Evolutionary conservation across 2,329 filamentous ascomycete genomes (phyloP), one percentile per base, ranked within the genome.

Genomic region (Xylaria sp.): DNA sequence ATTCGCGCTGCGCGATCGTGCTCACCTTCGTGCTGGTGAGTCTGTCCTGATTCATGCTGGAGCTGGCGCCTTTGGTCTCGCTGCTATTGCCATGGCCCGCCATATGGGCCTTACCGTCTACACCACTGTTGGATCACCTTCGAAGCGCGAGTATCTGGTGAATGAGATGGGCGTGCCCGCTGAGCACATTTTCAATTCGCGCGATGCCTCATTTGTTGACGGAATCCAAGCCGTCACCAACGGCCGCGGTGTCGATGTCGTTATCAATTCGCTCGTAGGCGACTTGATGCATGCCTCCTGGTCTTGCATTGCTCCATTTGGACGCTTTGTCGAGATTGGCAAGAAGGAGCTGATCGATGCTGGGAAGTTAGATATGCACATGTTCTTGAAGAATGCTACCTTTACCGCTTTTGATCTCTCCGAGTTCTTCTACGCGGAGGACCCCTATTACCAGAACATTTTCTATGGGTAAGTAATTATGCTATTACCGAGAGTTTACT

Each of bases 231-330:
- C 31, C 2, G 25, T 13, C 1, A 70, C 68, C 1, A 6, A 20
- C 0, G 64, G 64, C 4, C 48, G 36, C 2, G 68, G 68, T 4
- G 68, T 70, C 0, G 79, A 83, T 55, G 75, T 83, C 1, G 71
- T 83, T 0, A 64, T 84, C 18, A 83, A 85, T 73, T 84, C 82
- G 0, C 76, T 85, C 0, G 73, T 80, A 1, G 84, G 83, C 0
- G 83, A 85, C 70, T 1, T 60, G 5, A 62, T 76, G 68, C 73
- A 76, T 20, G 70, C 61, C 0, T 70, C 78, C 0, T 82, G 79
- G 79, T 59, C 76, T 5, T 81, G 79, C 63, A 54, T 84, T 12
- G 79, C 81, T 1, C 72, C 75, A 0, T 82, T 81, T 61, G 83
- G 83, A 5, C 73, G 79, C 0, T 83, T 84, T 52, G 71, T 84